Evolutionary conservation across 305 asterid species (phyloP).

Genomic region (Fraxinus sp.): DNA sequence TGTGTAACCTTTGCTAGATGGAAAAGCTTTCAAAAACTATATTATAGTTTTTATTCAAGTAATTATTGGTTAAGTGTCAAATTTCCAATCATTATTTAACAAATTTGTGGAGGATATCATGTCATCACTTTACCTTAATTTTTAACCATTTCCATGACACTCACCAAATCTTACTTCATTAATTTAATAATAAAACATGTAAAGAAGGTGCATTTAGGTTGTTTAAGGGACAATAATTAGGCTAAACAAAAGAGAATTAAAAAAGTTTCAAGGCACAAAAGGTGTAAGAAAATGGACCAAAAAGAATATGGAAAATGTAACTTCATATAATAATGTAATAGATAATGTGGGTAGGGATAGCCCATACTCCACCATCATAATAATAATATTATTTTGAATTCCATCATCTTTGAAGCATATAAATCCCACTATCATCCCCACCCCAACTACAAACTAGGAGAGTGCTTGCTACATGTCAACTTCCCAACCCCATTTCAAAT

Average conservation of each 20-base stretch:
- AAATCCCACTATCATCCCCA: conserved; percentile 26
- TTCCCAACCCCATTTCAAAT: conserved; percentile 33
- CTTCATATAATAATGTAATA: conserved; percentile 40
- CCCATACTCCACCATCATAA: conserved; percentile 42
- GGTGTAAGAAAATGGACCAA: conserved; percentile 22
- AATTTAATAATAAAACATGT: conserved; percentile 19
- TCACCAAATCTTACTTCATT: conserved; percentile 28
- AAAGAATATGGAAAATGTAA: conserved; percentile 33
- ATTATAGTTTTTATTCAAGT: neutral
- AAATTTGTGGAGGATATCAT: neutral
- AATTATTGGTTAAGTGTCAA: neutral
- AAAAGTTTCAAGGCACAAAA: conserved; percentile 27
- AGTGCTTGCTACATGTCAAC: conserved; percentile 37
- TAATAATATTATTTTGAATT: conserved; percentile 18
- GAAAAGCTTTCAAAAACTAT: neutral
- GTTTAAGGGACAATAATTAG: conserved; percentile 44
- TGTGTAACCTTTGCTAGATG: neutral
- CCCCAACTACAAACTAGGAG: conserved; percentile 27
- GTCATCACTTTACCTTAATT: neutral
- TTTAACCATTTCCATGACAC: neutral
- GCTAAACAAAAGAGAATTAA: conserved; percentile 30
- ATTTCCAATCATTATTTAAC: conserved; percentile 1
- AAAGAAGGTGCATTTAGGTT: conserved; percentile 43
- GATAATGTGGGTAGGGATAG: conserved; percentile 53
- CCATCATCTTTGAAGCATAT: conserved; percentile 25